Base-by-base conservation (phyloP, 2,329 filamentous ascomycete genomes). In the Nothopassalora personata region DNA sequence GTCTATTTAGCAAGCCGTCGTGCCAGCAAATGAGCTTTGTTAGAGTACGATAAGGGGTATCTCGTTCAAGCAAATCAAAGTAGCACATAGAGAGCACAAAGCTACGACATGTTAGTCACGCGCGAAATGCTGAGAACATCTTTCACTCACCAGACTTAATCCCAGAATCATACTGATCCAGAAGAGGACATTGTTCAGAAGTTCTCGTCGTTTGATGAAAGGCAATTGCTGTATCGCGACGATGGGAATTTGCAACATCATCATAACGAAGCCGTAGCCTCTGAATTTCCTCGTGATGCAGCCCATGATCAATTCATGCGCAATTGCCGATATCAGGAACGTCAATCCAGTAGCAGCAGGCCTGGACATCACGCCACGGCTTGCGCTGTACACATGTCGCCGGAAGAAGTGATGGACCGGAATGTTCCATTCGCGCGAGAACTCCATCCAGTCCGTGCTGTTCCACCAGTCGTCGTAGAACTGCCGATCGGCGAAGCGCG, bases 241-340 rank as follows among this genome's bases (percentile, higher is more conserved):
- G 66, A 97, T 94, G 0, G 94, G 94, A 66, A 97, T 82, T 79
- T 99, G 94, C 62, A 95, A 77, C 94, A 99, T 97, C 86, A 97
- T 94, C 62, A 90, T 89, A 19, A 95, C 71, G 72, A 97, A 96
- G 9, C 93, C 94, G 71, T 97, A 99, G 11, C 94, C 94, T 39
- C 94, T 81, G 49, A 97, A 80, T 78, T 99, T 97, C 80, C 97
- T 93, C 28, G 92, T 97, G 72, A 99, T 97, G 74, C 93, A 97
- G 7, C 89, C 91, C 89, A 99, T 96, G 69, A 99, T 90, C 58
- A 99, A 83, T 75, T 99, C 94, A 72, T 97, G 94, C 15, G 91
- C 91, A 23, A 96, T 72, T 36, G 94, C 90, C 60, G 87, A 92
- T 68, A 97, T 88, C 58, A 97, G 77, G 71, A 99, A 97, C 0